Percentiles rank a stretch among this genome's conserved stretches.
Evolutionary conservation across 192 early-diverging fungal species (phyloP).

Genomic region (Umbelopsis sp.): DNA sequence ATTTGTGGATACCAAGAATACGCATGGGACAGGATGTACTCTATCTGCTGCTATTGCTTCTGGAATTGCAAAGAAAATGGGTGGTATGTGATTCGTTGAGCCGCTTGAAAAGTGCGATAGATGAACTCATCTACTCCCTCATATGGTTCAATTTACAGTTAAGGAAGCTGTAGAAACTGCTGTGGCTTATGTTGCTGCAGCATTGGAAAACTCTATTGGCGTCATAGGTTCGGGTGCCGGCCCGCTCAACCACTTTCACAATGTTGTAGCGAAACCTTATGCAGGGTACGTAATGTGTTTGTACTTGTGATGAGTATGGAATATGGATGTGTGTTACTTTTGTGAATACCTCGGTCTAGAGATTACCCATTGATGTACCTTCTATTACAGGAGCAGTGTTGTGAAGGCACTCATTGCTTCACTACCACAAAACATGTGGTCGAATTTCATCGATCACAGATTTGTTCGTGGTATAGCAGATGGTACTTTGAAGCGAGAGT

Average conservation of each 20-base stretch:
- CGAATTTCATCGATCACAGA: slow-evolving; percentile 65
- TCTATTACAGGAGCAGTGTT: slow-evolving; percentile 15
- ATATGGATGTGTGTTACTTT: too few species aligned
- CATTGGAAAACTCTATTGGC: slow-evolving; percentile 57
- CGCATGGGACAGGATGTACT: slow-evolving; percentile 91
- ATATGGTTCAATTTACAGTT: slow-evolving; percentile 35
- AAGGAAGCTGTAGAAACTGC: slow-evolving; percentile 55
- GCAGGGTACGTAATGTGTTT: slow-evolving; percentile 45
- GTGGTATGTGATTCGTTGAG: slow-evolving; percentile 30
- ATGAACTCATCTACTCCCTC: not conserved
- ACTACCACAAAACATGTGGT: slow-evolving; percentile 51
- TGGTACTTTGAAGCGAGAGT: slow-evolving; percentile 68
- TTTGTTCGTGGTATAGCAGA: slow-evolving; percentile 79
- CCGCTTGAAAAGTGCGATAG: not conserved
- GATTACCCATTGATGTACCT: not conserved
- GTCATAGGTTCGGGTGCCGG: slow-evolving; percentile 70
- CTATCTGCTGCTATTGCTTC: slow-evolving; percentile 81
- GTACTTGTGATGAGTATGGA: too few species aligned
- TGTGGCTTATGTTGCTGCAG: slow-evolving; percentile 64
- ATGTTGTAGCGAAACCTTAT: slow-evolving; percentile 42
- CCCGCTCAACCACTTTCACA: slow-evolving; percentile 77
- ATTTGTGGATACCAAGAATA: slow-evolving; percentile 67
- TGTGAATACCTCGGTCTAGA: not conserved
- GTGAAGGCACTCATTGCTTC: slow-evolving; percentile 25
- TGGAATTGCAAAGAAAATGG: slow-evolving; percentile 57